A percentile compares a stretch with the other conserved stretches of the same genome.
phyloP scores from a whole-genome alignment of 495 filamentous ascomycete genomes.

The Apodospora peruviana region DNA sequence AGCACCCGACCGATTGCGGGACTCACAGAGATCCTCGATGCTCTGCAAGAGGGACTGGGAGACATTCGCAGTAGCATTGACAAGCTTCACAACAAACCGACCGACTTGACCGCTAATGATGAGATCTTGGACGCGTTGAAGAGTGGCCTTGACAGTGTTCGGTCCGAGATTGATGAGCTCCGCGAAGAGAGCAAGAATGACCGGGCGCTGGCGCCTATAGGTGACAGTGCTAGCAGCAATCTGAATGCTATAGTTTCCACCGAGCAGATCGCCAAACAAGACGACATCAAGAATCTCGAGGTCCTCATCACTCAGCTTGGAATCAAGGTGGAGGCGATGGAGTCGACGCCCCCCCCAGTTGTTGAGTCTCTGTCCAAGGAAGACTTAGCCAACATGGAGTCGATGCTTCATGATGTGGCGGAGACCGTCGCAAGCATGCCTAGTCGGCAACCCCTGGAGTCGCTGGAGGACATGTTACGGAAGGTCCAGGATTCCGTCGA shows the following conservation, averaged over 20 bases:
- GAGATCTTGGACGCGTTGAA: constrained; percentile 85
- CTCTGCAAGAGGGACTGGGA: constrained; percentile 75
- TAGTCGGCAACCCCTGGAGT: constrained; percentile 17
- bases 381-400: constrained; percentile 33
- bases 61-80: constrained; percentile 69
- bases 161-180: constrained; percentile 71
- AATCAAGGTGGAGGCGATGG: constrained; percentile 76
- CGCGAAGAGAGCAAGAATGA: constrained; percentile 47
- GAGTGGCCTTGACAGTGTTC: constrained; percentile 65
- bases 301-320: constrained; percentile 73
- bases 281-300: constrained; percentile 80
- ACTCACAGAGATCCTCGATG: constrained; percentile 72
- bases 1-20: constrained; percentile 46
- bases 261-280: constrained; percentile 47
- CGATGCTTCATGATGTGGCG: constrained; percentile 42
- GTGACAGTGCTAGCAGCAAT: constrained; percentile 11
- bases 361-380: constrained; percentile 38
- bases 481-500: constrained; percentile 34
- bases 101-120: constrained; percentile 71
- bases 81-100: constrained; percentile 69
- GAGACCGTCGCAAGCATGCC: constrained; percentile 59
- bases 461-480: constrained; percentile 19
- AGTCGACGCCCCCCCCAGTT: constrained; percentile 48
- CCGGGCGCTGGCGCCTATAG: constrained; percentile 44
- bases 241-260: constrained; percentile 25